Base-by-base conservation (phyloP, 352 stramenopile species). In the Pythium plurisporium region DNA sequence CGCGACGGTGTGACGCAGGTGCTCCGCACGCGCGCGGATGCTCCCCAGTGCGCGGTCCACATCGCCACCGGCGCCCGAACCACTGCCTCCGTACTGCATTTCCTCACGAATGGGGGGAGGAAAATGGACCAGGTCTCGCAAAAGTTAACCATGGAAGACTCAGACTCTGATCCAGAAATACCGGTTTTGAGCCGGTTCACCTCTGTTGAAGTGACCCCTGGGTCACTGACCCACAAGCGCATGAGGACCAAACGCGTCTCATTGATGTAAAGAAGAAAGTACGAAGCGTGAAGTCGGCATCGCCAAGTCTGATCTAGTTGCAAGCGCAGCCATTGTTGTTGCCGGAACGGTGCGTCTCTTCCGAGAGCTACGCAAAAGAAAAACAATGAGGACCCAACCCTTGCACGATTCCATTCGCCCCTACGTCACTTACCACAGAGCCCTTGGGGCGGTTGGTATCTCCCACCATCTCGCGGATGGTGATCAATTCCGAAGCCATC, bases 401-500 rank as follows among this genome's bases (percentile, higher is more conserved):
- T 17, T 25, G 20, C 31, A 17, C 25, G 7, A 15, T 5, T 43
- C 22, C 43, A 41, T 15, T 6, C 14, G 12, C 25, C 15, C n/a
- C 12, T n/a, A 11, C 8, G 41, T 33, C 38, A 65, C 20, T 14
- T 43, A 91, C 80, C 68, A 84, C 87, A 17, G 73, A 73, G 42
- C 84, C 84, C 33, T 75, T 74, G 27, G 82, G 72, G 31, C 79
- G 72, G 58, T 82, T 89, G 11, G 74, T 62, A 48, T 89, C 82
- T 56, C 84, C 84, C 45, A 94, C 82, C 79, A 92, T 91, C 69
- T 94, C 82, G 11, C 82, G 84, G 63, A 94, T 94, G 47, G 84
- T 90, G 33, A 94, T 99, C 76, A 99, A 98, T 71, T 99, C 92
- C 19, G 87, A 96, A 4, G 96, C 96, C 96, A 99, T 99, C 25